These are phyloP conservation scores for Blastomyces emzantsi DNA, from an alignment of 2,329 filamentous ascomycete genomes.

Conservation along the genomic window DNA sequence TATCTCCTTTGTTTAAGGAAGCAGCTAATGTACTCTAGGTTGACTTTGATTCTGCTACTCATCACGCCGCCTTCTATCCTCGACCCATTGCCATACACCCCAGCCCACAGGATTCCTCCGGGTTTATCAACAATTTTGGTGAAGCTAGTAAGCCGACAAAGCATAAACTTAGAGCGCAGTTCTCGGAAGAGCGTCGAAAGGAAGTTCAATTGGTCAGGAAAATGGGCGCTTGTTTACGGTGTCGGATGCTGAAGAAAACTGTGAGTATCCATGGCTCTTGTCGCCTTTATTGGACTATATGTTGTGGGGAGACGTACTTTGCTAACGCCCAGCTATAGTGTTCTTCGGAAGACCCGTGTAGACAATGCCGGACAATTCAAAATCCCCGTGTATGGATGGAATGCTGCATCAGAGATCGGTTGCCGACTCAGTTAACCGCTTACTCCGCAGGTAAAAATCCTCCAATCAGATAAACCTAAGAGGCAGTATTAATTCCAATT, in stretches of 20 bases:
- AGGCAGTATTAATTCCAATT: background rate
- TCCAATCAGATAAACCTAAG: background rate
- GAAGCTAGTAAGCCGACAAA: conserved; percentile 32
- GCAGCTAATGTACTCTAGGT: conserved; percentile 26
- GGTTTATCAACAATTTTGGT: conserved; percentile 35
- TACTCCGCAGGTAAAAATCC: conserved; percentile 43
- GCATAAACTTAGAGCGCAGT: conserved; percentile 47
- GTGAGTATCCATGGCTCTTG: conserved; percentile 21
- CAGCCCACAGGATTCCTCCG: conserved; percentile 29
- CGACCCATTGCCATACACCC: conserved; percentile 38
- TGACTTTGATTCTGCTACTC: conserved; percentile 31
- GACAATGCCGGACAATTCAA: conserved; percentile 50
- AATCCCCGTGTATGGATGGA: conserved; percentile 54
- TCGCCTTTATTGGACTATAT: background rate
- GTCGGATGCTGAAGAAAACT: conserved; percentile 56
- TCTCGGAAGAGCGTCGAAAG: conserved; percentile 47
- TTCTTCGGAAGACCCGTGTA: conserved; percentile 52
- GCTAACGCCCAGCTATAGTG: conserved; percentile 30
- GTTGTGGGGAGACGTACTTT: background rate
- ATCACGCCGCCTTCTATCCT: conserved; percentile 33
- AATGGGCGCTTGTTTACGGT: conserved; percentile 52
- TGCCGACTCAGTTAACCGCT: conserved; percentile 50
- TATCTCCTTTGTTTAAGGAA: conserved; percentile 15
- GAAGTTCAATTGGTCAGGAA: conserved; percentile 53
- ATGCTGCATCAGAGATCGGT: conserved; percentile 49